Conservation (phyloP, 2,329 filamentous ascomycete species). For the Microsporum audouinii region DNA sequence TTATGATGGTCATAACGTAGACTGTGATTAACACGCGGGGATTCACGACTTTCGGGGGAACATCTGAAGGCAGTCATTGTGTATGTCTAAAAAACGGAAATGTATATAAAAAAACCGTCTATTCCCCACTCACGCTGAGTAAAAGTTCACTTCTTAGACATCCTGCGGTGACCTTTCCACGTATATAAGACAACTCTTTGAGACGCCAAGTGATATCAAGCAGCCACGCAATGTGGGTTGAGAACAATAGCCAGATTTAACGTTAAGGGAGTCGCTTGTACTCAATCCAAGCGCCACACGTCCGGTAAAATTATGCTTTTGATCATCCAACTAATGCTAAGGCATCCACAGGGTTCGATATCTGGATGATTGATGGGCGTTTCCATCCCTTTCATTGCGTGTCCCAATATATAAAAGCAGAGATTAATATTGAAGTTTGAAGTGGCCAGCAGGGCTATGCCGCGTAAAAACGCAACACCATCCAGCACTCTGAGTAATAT, state of each 20-base stretch:
- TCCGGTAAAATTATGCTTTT: conserved; percentile 1
- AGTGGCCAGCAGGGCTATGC: background rate
- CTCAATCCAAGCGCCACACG: background rate
- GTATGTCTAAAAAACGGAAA: background rate
- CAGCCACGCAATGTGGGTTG: background rate
- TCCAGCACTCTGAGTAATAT: background rate
- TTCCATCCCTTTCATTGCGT: background rate
- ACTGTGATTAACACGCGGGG: background rate
- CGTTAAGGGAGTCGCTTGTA: conserved; percentile 4
- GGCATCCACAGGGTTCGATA: conserved; percentile 1
- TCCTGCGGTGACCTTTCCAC: background rate
- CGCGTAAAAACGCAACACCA: background rate
- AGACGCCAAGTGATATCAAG: background rate
- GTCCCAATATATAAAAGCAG: background rate
- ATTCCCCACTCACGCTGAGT: background rate
- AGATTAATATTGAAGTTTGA: background rate
- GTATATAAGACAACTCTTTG: background rate
- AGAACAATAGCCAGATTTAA: background rate
- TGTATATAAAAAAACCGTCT: background rate
- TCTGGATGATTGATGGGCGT: background rate
- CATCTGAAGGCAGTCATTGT: background rate
- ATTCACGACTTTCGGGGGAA: background rate
- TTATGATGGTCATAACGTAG: conserved; percentile 3
- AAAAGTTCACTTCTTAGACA: background rate
- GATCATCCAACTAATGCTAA: background rate